Percentiles rank a stretch among this genome's conserved stretches.
Conservation (phyloP, 345 rosid species). For the Excoecaria agallocha region DNA sequence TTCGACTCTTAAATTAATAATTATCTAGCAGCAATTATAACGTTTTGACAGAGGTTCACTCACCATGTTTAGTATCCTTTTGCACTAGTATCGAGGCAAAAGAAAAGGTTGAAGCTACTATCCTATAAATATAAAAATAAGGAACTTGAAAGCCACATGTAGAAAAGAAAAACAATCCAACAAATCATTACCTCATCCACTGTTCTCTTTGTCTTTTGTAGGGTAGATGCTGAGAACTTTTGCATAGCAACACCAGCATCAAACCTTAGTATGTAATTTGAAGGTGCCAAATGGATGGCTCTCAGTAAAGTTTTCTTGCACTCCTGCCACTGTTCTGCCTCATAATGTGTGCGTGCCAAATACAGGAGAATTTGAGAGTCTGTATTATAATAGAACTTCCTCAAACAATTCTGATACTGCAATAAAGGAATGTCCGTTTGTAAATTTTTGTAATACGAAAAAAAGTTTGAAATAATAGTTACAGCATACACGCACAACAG, state of each 20-base stretch:
- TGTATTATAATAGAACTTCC: conserved; percentile 83
- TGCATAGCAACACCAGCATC: conserved; percentile 99
- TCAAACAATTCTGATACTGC: conserved; percentile 98
- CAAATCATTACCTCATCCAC: conserved; percentile 69
- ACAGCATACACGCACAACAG: not conserved
- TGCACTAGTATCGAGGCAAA: not conserved
- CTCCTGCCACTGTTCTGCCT: conserved; percentile 99
- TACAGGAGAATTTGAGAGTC: conserved; percentile 92
- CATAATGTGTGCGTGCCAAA: conserved; percentile 93
- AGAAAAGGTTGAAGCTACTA: conserved; percentile 1
- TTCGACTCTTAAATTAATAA: not conserved
- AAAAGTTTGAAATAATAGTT: not conserved
- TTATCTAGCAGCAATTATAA: not conserved
- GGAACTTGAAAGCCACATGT: not conserved
- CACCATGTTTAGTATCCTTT: not conserved
- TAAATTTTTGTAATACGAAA: conserved; percentile 8
- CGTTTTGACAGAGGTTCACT: too few species aligned
- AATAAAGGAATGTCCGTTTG: conserved; percentile 22
- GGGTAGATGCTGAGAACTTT: conserved; percentile 90
- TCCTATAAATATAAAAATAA: not conserved
- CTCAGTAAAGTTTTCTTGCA: conserved; percentile 91
- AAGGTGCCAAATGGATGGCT: conserved; percentile 93
- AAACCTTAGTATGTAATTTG: conserved; percentile 88
- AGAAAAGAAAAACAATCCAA: conserved; percentile 1
- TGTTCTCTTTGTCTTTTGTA: conserved; percentile 85